These are phyloP conservation scores for Trypanosoma theileri DNA, from an alignment of 208 protist species.

Conservation along the genomic window DNA sequence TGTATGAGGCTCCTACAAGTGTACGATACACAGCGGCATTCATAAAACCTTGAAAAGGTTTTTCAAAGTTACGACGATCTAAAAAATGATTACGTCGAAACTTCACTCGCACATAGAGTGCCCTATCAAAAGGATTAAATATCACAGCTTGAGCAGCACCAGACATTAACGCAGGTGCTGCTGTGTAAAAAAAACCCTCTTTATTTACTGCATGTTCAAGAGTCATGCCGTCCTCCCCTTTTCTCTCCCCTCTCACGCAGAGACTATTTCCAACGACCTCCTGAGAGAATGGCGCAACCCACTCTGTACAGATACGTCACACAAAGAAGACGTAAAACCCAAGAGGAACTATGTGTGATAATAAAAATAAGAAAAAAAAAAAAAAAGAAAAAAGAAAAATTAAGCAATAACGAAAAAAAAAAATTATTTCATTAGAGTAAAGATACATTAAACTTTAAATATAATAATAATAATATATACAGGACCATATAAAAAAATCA, in stretches of 20 bases:
- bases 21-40: constrained; percentile 90
- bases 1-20: constrained; percentile 81
- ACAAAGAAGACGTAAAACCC: too few relatives aligned
- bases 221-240: neutral
- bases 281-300: too few relatives aligned
- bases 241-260: too few relatives aligned
- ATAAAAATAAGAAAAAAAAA: too few relatives aligned
- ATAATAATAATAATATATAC: constrained; percentile 3
- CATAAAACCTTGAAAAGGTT: constrained; percentile 89
- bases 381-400: too few relatives aligned
- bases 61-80: constrained; percentile 86
- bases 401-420: too few relatives aligned
- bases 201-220: constrained; percentile 1
- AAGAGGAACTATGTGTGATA: too few relatives aligned
- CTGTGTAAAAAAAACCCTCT: constrained; percentile 57
- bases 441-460: neutral
- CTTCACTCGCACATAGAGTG: constrained; percentile 87
- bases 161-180: constrained; percentile 58
- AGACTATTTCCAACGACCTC: too few relatives aligned
- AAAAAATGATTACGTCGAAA: constrained; percentile 69
- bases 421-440: too few relatives aligned
- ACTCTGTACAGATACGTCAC: too few relatives aligned
- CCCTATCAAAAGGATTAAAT: constrained; percentile 89
- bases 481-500: neutral
- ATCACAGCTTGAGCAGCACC: constrained; percentile 84